Percentiles rank a stretch among this genome's conserved stretches.
Evolutionary conservation across 1,139 yeast species (phyloP).

Genomic region (Blastobotrys aristatus): DNA sequence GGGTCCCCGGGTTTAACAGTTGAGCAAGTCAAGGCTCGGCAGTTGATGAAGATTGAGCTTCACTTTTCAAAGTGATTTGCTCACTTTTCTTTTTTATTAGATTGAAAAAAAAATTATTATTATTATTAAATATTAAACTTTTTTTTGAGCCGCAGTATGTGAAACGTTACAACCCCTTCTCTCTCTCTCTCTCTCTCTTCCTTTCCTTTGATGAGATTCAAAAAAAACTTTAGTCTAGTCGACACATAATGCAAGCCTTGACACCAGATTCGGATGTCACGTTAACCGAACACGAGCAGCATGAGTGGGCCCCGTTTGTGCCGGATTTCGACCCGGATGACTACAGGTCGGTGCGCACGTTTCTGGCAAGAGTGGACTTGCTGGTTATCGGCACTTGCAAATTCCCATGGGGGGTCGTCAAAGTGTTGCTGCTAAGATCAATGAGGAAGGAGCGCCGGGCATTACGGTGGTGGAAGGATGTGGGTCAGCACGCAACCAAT

Average conservation of each 20-base stretch:
- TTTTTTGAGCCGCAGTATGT: conserved; percentile 3
- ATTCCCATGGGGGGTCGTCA: conserved; percentile 12
- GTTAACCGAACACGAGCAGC: neutral
- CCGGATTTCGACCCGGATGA: conserved; percentile 13
- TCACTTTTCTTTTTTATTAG: neutral
- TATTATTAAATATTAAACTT: neutral
- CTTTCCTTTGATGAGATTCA: neutral
- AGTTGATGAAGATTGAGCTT: conserved; percentile 75
- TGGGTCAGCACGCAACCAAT: neutral
- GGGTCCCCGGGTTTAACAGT: conserved; percentile 66
- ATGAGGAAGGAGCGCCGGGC: conserved; percentile 3
- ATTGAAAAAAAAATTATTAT: neutral
- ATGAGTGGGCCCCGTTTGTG: conserved; percentile 2
- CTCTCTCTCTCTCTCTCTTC: neutral
- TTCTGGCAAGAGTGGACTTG: conserved; percentile 10
- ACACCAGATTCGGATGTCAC: neutral
- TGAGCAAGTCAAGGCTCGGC: conserved; percentile 64
- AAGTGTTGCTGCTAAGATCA: conserved; percentile 8
- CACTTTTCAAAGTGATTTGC: conserved; percentile 66
- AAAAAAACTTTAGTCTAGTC: neutral
- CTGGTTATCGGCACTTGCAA: conserved; percentile 7
- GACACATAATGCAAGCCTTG: neutral
- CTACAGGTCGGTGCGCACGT: conserved; percentile 11
- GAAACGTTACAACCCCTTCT: neutral
- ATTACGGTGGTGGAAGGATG: conserved; percentile 9